These are phyloP conservation scores for Oidiodendron maius DNA, from an alignment of 495 filamentous ascomycete genomes.

Conservation along the genomic window DNA sequence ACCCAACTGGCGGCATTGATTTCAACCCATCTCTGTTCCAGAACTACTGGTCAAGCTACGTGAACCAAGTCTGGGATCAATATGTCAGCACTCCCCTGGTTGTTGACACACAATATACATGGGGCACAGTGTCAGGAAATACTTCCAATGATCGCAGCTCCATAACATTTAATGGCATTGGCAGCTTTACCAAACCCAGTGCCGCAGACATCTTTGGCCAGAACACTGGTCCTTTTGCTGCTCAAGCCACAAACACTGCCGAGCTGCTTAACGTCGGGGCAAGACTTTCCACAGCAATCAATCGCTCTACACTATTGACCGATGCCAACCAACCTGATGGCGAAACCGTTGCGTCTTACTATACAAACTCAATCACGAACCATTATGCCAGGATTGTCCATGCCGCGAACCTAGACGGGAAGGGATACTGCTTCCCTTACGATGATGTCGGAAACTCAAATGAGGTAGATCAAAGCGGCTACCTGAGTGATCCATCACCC, in stretches of 20 bases:
- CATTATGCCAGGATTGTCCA: constrained; percentile 67
- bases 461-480: constrained; percentile 55
- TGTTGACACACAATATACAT: constrained; percentile 10
- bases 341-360: constrained; percentile 39
- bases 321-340: constrained; percentile 44
- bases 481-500: constrained; percentile 52
- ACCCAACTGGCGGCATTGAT: constrained; percentile 56
- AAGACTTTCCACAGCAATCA: constrained; percentile 61
- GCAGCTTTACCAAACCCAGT: constrained; percentile 48
- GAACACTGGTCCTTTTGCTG: constrained; percentile 57
- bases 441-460: constrained; percentile 62
- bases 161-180: constrained; percentile 45
- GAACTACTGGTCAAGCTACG: constrained; percentile 57
- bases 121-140: constrained; percentile 41
- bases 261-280: constrained; percentile 48
- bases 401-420: constrained; percentile 48
- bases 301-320: constrained; percentile 55
- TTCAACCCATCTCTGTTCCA: constrained; percentile 52
- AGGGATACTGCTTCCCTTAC: constrained; percentile 72
- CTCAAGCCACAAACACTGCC: constrained; percentile 29
- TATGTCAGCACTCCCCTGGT: constrained; percentile 43
- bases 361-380: constrained; percentile 53
- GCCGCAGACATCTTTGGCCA: constrained; percentile 63
- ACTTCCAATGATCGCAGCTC: constrained; percentile 36
- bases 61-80: constrained; percentile 56